Evolutionary conservation across 176 grass and related monocot species (phyloP).

Genomic region (Oropetium thomaeum): DNA sequence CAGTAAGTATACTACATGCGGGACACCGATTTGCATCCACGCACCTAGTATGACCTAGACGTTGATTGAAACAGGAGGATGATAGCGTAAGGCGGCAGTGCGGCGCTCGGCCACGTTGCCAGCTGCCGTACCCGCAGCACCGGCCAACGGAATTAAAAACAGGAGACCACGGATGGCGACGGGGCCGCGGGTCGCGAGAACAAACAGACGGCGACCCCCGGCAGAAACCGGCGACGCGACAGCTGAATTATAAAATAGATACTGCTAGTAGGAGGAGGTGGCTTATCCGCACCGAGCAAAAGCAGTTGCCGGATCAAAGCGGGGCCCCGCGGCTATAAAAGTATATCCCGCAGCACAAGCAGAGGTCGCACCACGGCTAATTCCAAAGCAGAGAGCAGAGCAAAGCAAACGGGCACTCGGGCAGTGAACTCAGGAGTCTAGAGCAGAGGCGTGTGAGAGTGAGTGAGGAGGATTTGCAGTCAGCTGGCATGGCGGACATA

Average conservation of each 20-base stretch:
- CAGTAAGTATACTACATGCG: no score
- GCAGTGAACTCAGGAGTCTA: no score
- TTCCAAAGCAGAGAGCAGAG: slow-evolving; percentile 6
- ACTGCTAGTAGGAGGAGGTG: background rate
- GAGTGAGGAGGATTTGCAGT: background rate
- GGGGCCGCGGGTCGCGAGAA: background rate
- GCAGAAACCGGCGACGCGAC: slow-evolving; percentile 1
- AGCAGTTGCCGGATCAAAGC: background rate
- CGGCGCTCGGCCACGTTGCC: background rate
- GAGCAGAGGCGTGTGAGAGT: background rate
- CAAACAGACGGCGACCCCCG: background rate
- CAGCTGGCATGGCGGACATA: slow-evolving; percentile 60
- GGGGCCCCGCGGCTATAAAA: slow-evolving; percentile 20
- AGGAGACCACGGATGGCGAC: background rate
- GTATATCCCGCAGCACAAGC: background rate
- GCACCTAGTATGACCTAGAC: no score
- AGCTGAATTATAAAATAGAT: background rate
- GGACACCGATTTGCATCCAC: no score
- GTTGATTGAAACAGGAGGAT: background rate
- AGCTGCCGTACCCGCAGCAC: background rate
- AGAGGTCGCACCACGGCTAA: background rate
- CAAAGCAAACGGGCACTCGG: background rate
- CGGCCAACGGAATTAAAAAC: slow-evolving; percentile 36
- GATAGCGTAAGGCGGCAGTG: background rate
- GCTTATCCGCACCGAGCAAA: slow-evolving; percentile 21